Conservation (phyloP, 2,329 filamentous ascomycete genomes). For the Chrysoporthe puriensis region DNA sequence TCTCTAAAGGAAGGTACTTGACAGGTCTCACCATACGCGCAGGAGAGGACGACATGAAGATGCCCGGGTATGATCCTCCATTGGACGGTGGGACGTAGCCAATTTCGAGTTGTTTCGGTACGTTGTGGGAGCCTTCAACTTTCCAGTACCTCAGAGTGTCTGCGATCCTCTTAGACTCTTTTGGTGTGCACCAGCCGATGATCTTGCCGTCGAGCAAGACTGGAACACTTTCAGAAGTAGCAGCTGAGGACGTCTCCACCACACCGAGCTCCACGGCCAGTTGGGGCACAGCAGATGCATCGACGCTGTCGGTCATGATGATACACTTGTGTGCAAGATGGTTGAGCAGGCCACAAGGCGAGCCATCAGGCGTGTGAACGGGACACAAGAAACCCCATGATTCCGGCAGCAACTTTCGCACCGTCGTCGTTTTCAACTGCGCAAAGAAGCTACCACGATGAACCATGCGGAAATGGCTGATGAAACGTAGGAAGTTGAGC, state of each 20-base stretch:
- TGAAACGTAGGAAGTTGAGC: slow-evolving; percentile 98
- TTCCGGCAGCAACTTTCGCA: slow-evolving; percentile 92
- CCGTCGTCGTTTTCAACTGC: slow-evolving; percentile 94
- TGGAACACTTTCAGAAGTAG: slow-evolving; percentile 80
- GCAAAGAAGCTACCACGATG: slow-evolving; percentile 99
- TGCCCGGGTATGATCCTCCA: slow-evolving; percentile 92
- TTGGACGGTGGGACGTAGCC: slow-evolving; percentile 87
- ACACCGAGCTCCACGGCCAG: slow-evolving; percentile 81
- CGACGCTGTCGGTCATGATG: slow-evolving; percentile 75
- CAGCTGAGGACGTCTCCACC: slow-evolving; percentile 73
- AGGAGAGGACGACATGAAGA: slow-evolving; percentile 89
- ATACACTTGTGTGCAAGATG: slow-evolving; percentile 95
- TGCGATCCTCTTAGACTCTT: slow-evolving; percentile 78
- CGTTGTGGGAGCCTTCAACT: slow-evolving; percentile 79
- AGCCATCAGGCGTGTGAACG: slow-evolving; percentile 95
- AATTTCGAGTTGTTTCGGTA: slow-evolving; percentile 86
- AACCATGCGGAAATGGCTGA: slow-evolving; percentile 98
- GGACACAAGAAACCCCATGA: slow-evolving; percentile 98
- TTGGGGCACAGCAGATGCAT: slow-evolving; percentile 74
- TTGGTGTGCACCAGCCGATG: slow-evolving; percentile 86
- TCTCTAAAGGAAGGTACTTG: slow-evolving; percentile 86
- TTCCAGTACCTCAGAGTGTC: slow-evolving; percentile 95
- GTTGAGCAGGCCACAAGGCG: slow-evolving; percentile 91
- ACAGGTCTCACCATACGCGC: slow-evolving; percentile 89
- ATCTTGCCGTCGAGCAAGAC: slow-evolving; percentile 91